phyloP scores from a whole-genome alignment of 2,329 filamentous ascomycete species.

The Arthrobotrys pseudoclavata region DNA sequence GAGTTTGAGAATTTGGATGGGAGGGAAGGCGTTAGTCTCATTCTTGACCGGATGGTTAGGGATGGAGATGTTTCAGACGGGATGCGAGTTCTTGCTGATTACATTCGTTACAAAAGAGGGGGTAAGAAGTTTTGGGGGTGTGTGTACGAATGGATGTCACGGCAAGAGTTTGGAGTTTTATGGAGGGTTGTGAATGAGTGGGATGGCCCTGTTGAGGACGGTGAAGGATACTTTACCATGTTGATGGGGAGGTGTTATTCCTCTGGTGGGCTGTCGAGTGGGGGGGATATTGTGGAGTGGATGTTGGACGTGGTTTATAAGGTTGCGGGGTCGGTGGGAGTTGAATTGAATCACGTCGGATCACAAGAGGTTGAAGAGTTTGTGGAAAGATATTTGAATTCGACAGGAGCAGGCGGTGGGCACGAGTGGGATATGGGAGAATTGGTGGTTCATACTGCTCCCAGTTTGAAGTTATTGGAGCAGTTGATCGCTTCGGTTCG shows the following conservation, averaged over 20 bases:
- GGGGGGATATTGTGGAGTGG: constrained; percentile 49
- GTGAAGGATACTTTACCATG: constrained; percentile 58
- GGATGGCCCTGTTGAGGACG: constrained; percentile 56
- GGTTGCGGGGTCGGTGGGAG: constrained; percentile 7
- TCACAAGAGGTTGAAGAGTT: constrained; percentile 31
- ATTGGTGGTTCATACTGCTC: constrained; percentile 28
- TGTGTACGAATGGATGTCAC: constrained; percentile 37
- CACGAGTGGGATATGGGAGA: constrained; percentile 33
- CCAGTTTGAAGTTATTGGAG: constrained; percentile 32
- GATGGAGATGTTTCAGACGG: constrained; percentile 45
- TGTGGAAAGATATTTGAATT: constrained; percentile 35
- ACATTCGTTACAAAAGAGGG: constrained; percentile 53
- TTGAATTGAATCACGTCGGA: constrained; percentile 2
- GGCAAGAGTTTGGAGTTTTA: constrained; percentile 59
- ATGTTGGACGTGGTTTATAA: constrained; percentile 47
- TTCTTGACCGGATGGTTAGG: constrained; percentile 51
- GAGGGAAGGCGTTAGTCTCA: constrained; percentile 48
- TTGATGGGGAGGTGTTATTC: constrained; percentile 62
- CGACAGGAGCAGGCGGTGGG: background rate
- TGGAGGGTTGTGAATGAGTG: constrained; percentile 62
- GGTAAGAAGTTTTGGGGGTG: constrained; percentile 9
- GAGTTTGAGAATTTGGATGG: constrained; percentile 58
- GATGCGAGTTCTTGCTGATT: constrained; percentile 60
- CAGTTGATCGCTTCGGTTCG: constrained; percentile 28
- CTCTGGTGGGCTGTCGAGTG: constrained; percentile 46